Base-by-base conservation (phyloP, 2,329 filamentous ascomycete genomes). In the Blastomyces parvus region DNA sequence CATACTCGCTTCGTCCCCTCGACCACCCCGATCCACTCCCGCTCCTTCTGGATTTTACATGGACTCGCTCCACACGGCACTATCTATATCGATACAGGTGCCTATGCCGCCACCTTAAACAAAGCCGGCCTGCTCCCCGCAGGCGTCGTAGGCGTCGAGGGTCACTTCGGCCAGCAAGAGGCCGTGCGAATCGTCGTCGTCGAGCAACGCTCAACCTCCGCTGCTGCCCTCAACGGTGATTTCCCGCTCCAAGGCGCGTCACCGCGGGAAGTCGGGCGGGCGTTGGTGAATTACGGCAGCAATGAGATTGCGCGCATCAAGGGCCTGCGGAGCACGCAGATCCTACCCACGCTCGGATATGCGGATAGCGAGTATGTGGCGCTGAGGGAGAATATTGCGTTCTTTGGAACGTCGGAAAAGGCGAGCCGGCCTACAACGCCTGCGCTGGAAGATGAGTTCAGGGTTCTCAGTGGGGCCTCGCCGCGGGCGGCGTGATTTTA, bases 1-100 rank as follows among this genome's bases (percentile, higher is more conserved):
- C 94, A 99, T 76, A 99, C 94, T 2, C 88, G 94, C 63, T 99
- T 99, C 81, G 82, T 96, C 14, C 91, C 92, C 0, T 91, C 91
- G 11, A 80, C 84, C 0, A 86, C 89, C 33, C 92, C 93, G 0
- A 94, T 97, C 64, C 87, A 91, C 63, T 94, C 97, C 74, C 88
- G 93, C 66, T 91, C 94, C 73, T 97, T 99, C 82, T 99, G 94
- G 94, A 87, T 99, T 59, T 83, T 97, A 0, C 91, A 99, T 76
- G 94, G 93, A 11, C 85, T 97, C 13, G 87, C 88, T 30, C 91
- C 94, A 0, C 92, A 96, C 71, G 94, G 94, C 17, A 96, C 88
- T 1, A 74, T 99, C 33, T 97, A 90, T 78, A 95, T 99, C 69
- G 94, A 99, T 78, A 80, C 85, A n/a, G 94, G 94, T 52, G 93